Base-by-base conservation (phyloP, 176 grass and related monocot genomes). In the Aegilops longissima region DNA sequence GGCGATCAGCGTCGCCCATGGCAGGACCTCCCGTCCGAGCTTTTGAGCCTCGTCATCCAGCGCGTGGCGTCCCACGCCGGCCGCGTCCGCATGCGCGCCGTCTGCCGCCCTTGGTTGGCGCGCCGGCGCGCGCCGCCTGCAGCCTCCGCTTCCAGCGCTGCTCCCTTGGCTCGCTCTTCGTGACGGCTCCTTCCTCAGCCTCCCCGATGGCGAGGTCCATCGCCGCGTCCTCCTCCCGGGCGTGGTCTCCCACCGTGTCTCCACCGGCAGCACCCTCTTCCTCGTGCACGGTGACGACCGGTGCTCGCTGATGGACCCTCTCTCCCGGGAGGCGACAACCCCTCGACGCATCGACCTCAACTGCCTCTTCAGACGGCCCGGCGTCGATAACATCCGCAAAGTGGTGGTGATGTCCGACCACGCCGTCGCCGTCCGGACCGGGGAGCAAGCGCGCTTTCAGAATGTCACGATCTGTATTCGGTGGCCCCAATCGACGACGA, bases 21-120 rank as follows among this genome's bases (percentile, higher is more conserved):
- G 84, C 52, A 33, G 63, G 84, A 86, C 18, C 84, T 86, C 25
- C 51, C 76, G 25, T 8, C 17, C 18, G 84, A 72, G 52, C 49
- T 86, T 4, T 25, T 80, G 18, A 20, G 35, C 66, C 66, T 45
- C 4, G 18, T 86, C 6, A 76, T 80, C 76, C 66, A 3, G 7
- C 11, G 36, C 76, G 24, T 86, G 3, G 76, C 35, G 7, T 71
- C 76, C 51, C 76, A 61, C 76, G 18, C 51, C 35, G 76, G 70
- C 66, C 76, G 66, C 51, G 24, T 86, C 52, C 66, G 35, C 36
- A 18, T 80, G 33, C 23, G 65, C 24, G 66, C 84, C 0, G 76
- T 62, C 35, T 79, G 84, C 84, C 66, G 34, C 33, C 6, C 65
- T 2, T 70, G 84, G 76, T 2, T 70, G 84, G 76, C 64, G 58